Conservation (phyloP, 352 stramenopile genomes). For the Phytophthora syringae region DNA sequence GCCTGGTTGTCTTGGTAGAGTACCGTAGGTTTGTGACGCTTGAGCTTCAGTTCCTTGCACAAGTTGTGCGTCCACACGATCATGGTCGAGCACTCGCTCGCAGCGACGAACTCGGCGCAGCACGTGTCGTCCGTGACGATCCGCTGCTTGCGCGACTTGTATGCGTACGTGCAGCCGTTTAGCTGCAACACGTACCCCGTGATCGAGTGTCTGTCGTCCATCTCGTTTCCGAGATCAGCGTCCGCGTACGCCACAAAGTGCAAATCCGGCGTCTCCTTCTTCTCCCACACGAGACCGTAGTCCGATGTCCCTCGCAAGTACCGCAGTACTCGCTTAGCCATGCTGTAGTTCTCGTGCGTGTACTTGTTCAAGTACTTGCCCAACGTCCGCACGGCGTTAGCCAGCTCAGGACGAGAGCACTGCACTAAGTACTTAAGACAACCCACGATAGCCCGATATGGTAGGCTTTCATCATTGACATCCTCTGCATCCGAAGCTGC, state of each 20-base stretch:
- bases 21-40: background rate
- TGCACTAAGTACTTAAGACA: slow-evolving; percentile 7
- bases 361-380: background rate
- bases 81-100: slow-evolving; percentile 7
- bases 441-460: background rate
- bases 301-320: slow-evolving; percentile 2
- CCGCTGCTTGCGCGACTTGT: slow-evolving; percentile 2
- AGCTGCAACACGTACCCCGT: slow-evolving; percentile 10
- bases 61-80: slow-evolving; percentile 9
- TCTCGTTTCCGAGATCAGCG: slow-evolving; percentile 1
- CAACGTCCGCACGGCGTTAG: background rate
- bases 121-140: slow-evolving; percentile 12
- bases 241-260: slow-evolving; percentile 5
- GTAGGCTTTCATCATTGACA: background rate
- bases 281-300: slow-evolving; percentile 3
- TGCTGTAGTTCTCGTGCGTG: background rate
- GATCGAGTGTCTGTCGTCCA: slow-evolving; percentile 1
- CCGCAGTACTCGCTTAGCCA: slow-evolving; percentile 6
- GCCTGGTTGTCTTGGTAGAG: slow-evolving; percentile 1
- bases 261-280: background rate
- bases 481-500: background rate
- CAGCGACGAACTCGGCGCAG: slow-evolving; percentile 11
- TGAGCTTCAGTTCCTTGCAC: slow-evolving; percentile 8
- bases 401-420: background rate
- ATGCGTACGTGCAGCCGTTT: background rate